Evolutionary conservation across 148 eudicot species (phyloP).

Genomic region (Cornus suecica): DNA sequence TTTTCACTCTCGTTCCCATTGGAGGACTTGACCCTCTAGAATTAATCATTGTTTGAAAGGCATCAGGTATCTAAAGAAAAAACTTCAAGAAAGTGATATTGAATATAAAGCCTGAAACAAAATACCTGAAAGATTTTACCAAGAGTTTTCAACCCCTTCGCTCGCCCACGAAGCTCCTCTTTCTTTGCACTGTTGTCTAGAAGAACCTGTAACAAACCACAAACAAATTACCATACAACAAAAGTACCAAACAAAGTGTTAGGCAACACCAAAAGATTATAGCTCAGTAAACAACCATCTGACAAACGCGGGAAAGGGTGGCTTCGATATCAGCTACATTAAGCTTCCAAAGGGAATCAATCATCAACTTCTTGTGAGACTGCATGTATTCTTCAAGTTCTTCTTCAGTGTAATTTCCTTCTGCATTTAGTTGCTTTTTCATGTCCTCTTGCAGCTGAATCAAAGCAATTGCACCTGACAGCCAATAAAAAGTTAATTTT

Average conservation of each 20-base stretch:
- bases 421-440: conserved; percentile 83
- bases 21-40: conserved; percentile 57
- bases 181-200: conserved; percentile 76
- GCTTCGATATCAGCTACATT: conserved; percentile 96
- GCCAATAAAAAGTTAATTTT: conserved; percentile 13
- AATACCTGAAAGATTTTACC: conserved; percentile 93
- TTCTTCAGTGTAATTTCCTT: conserved; percentile 84
- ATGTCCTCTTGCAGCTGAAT: conserved; percentile 97
- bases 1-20: conserved; percentile 50
- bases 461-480: conserved; percentile 86
- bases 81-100: background rate
- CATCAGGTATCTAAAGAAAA: background rate
- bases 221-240: conserved; percentile 13
- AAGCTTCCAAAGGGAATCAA: conserved; percentile 98
- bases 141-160: conserved; percentile 87
- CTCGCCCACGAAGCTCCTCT: conserved; percentile 92
- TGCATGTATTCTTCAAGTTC: conserved; percentile 91
- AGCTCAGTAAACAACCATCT: conserved; percentile 55
- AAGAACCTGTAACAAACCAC: conserved; percentile 55
- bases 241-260: background rate
- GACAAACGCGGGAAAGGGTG: conserved; percentile 91
- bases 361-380: conserved; percentile 94
- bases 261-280: conserved; percentile 7
- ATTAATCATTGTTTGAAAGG: background rate
- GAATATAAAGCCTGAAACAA: conserved; percentile 2